Conservation (phyloP, 768 basidiomycete genomes). For the Lactarius evosmus region DNA sequence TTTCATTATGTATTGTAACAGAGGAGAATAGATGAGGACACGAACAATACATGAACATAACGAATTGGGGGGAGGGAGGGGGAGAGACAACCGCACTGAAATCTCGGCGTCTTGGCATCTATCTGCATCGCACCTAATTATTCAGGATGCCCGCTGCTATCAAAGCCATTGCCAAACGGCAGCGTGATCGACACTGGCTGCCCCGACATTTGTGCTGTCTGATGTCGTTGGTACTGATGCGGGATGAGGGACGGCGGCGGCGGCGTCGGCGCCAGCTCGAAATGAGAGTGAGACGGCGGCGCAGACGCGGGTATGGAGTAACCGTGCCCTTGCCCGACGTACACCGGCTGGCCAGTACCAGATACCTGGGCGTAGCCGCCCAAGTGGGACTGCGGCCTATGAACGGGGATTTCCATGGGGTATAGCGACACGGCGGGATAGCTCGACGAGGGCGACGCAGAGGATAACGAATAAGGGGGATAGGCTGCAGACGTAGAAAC, state of each 20-base stretch:
- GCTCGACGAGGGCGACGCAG: conserved; percentile 14
- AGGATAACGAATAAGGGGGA: conserved; percentile 11
- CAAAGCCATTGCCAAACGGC: conserved; percentile 18
- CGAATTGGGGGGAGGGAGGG: not conserved
- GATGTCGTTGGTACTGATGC: conserved; percentile 7
- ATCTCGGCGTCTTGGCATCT: not conserved
- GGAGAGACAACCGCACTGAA: not conserved
- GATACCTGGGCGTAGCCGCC: conserved; percentile 15
- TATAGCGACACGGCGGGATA: conserved; percentile 15
- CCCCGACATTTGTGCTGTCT: conserved; percentile 6
- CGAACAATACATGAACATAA: conserved; percentile 10
- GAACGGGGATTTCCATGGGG: conserved; percentile 15
- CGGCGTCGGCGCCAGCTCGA: conserved; percentile 19
- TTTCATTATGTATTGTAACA: conserved; percentile 23
- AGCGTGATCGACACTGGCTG: conserved; percentile 11
- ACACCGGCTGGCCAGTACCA: conserved; percentile 3
- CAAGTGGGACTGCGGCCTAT: conserved; percentile 15
- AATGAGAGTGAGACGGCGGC: conserved; percentile 24
- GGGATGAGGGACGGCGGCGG: conserved; percentile 2
- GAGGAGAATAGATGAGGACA: conserved; percentile 1
- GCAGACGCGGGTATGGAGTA: conserved; percentile 21
- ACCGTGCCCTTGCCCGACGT: conserved; percentile 18
- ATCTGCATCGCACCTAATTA: not conserved
- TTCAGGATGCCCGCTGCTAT: conserved; percentile 4
- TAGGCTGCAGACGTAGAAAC: conserved; percentile 10